A percentile compares a stretch with the other conserved stretches of the same genome.
Evolutionary conservation across 768 basidiomycete species (phyloP).

Genomic region (Phanerodontia chrysosporium): DNA sequence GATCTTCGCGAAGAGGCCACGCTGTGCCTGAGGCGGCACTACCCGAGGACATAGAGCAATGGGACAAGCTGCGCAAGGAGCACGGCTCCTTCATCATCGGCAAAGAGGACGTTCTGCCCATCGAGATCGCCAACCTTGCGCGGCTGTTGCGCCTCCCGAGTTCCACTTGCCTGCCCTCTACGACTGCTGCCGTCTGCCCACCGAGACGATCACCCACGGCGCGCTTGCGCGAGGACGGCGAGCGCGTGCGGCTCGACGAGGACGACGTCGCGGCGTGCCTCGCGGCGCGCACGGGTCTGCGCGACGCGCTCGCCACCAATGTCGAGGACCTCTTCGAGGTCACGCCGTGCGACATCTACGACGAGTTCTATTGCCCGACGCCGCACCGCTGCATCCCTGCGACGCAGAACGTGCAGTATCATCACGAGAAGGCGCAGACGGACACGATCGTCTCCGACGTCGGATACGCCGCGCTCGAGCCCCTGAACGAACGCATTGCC

Average conservation of each 20-base stretch:
- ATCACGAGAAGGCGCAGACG: not conserved
- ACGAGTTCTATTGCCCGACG: not conserved
- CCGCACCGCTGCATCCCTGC: not conserved
- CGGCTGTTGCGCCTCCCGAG: not conserved
- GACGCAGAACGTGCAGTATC: not conserved
- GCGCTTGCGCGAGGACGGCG: not conserved
- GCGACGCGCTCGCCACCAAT: not conserved
- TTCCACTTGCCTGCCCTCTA: constrained; percentile 5
- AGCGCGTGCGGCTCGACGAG: not conserved
- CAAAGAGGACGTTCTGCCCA: not conserved
- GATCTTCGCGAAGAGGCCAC: constrained; percentile 7
- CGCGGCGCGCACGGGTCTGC: not conserved
- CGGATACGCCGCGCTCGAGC: not conserved
- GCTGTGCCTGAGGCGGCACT: not conserved
- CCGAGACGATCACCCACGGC: not conserved
- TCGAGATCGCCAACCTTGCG: constrained; percentile 6
- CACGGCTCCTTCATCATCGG: not conserved
- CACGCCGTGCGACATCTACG: not conserved
- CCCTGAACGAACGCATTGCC: not conserved
- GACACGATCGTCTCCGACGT: not conserved
- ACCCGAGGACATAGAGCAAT: not conserved
- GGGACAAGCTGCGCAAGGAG: not conserved
- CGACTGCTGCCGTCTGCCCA: not conserved
- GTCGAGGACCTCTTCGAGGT: not conserved
- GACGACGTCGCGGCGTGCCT: not conserved